Percentiles rank a stretch among this genome's conserved stretches.
These are phyloP conservation scores for Leonotis leonurus DNA, from an alignment of 257 asterid genomes.

Conservation along the genomic window DNA sequence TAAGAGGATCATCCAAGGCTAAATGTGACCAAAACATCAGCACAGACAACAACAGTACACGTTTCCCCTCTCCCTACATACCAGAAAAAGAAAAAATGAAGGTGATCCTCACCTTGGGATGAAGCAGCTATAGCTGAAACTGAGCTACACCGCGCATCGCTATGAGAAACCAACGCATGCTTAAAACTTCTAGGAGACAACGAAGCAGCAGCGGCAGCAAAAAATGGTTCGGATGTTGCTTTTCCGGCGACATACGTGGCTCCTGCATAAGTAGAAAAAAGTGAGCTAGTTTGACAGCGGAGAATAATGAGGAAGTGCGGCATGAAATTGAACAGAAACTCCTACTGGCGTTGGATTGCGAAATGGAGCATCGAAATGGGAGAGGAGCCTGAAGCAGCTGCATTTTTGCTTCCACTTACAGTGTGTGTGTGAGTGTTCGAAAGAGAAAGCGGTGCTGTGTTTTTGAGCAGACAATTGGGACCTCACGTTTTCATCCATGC, in stretches of 20 bases:
- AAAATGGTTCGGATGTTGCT: no score
- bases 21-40: background rate
- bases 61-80: no score
- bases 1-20: background rate
- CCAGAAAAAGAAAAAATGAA: no score
- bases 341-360: conserved; percentile 44
- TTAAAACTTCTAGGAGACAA: conserved; percentile 29
- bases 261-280: conserved; percentile 19
- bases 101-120: no score
- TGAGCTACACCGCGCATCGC: no score
- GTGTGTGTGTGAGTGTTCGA: no score
- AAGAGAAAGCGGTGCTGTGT: conserved; percentile 17
- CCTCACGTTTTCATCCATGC: conserved; percentile 32
- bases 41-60: no score
- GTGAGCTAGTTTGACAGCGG: conserved; percentile 1
- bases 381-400: conserved; percentile 54
- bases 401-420: conserved; percentile 36
- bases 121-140: no score
- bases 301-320: background rate
- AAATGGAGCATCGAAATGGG: conserved; percentile 32
- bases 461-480: conserved; percentile 21
- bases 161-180: conserved; percentile 4
- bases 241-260: conserved; percentile 27
- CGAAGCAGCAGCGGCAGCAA: conserved; percentile 22
- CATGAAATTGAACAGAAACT: conserved; percentile 9